Evolutionary conservation across 768 basidiomycete species (phyloP), one percentile per base, ranked within the genome.

Genomic region (Cyclocybe cylindracea): DNA sequence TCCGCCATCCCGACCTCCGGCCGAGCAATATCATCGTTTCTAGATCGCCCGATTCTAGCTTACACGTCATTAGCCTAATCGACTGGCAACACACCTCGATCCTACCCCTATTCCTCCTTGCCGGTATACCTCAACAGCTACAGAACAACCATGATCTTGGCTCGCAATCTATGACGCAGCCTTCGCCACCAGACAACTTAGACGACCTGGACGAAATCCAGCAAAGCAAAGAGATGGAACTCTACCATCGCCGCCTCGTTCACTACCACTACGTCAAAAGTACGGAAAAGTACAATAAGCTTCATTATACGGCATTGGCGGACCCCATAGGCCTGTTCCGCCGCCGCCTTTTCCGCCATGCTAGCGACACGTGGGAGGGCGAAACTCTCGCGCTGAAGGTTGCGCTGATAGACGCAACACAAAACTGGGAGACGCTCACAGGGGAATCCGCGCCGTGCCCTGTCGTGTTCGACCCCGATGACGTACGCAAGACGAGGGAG

Each of bases 21-120:
- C 71, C 51, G 47, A 74, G 61, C 70, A 81, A 83, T 58, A 66
- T 83, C 71, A 65, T 77, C 54, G 74, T 83, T 36, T 70, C 70
- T 13, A 69, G 54, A 60, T 79, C 77, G 61, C 55, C 76, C 49
- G 79, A 72, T 63, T 78, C 76, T 60, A 50, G 46, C 42, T 10
- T 16, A 16, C 16, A 16, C 16, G 16, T 16, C 16, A 16, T 16
- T 16, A 16, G 16, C 16, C 16, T 16, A 16, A 16, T 16, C 16
- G 79, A 80, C 73, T 81, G 78, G 79, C 79, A 82, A 71, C 77
- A 81, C 66, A 51, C 80, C 55, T 68, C 78, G 2, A 76, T 83
- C 69, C 71, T 82, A 31, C 79, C 80, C 62, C 19, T 55, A 56
- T 82, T 77, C 67, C 79, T 83, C 69, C 72, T 70, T 52, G 70